Conservation (phyloP, 371 early-diverging fungal genomes). For the Saksenaea vasiformis region DNA sequence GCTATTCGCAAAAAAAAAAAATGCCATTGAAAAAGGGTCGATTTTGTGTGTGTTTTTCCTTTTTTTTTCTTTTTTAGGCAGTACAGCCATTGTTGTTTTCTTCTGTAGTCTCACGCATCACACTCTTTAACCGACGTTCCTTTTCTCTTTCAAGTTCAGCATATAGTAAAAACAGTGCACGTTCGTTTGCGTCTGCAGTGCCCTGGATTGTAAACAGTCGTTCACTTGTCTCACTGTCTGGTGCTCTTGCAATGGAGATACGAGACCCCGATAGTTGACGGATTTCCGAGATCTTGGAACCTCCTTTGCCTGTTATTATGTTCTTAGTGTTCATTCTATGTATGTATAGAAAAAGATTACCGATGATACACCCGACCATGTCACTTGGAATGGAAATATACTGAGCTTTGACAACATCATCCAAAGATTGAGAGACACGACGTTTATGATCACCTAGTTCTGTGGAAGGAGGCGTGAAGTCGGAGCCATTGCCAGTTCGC, state of each 20-base stretch:
- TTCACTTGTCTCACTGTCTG: conserved; percentile 68
- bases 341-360: no score
- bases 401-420: conserved; percentile 66
- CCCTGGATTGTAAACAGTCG: conserved; percentile 86
- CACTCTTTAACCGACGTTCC: conserved; percentile 59
- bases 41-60: conserved; percentile 8
- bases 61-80: conserved; percentile 29
- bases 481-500: conserved; percentile 56
- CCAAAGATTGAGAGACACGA: conserved; percentile 30
- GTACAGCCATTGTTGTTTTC: background rate
- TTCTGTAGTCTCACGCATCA: conserved; percentile 24
- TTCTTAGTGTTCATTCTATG: no score
- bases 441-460: conserved; percentile 31
- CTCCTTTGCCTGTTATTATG: conserved; percentile 64
- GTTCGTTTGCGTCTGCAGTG: conserved; percentile 77
- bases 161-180: conserved; percentile 81
- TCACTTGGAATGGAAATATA: conserved; percentile 89
- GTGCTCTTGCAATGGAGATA: conserved; percentile 75
- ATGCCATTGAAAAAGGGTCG: no score
- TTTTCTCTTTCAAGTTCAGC: conserved; percentile 83
- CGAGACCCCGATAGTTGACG: conserved; percentile 80
- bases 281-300: conserved; percentile 86
- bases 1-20: no score
- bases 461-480: conserved; percentile 45
- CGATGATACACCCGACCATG: conserved; percentile 95